These are phyloP conservation scores for Pythium grandisporangium DNA, from an alignment of 352 stramenopile genomes.

Conservation along the genomic window DNA sequence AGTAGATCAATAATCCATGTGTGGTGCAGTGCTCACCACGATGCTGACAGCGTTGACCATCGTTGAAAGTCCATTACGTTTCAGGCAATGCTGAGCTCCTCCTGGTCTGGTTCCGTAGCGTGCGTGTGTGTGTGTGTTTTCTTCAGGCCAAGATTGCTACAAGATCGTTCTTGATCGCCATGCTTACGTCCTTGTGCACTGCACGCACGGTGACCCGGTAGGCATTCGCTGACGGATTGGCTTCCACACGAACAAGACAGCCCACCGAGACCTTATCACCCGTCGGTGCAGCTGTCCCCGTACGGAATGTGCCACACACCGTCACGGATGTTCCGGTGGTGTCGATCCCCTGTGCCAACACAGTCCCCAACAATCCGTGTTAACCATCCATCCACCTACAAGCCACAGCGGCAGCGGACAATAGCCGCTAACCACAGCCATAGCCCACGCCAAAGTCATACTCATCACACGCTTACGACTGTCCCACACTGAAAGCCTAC, in stretches of 20 bases:
- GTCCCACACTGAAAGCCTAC: conserved; percentile 22
- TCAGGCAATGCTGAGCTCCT: no score
- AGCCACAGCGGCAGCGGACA: no score
- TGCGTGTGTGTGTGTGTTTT: neutral
- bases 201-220: conserved; percentile 90
- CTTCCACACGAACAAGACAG: conserved; percentile 88
- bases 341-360: conserved; percentile 28
- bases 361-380: neutral
- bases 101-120: no score
- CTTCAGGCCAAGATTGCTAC: conserved; percentile 35
- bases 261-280: conserved; percentile 93
- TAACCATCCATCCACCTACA: no score
- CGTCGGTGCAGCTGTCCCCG: conserved; percentile 75
- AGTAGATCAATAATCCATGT: no score
- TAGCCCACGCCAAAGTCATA: neutral
- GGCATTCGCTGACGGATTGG: conserved; percentile 60
- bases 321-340: conserved; percentile 85
- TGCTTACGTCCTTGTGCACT: conserved; percentile 82
- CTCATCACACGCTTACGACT: no score
- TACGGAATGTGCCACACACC: conserved; percentile 87
- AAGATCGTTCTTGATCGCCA: conserved; percentile 61
- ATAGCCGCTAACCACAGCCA: neutral
- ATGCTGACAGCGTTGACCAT: no score
- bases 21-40: no score
- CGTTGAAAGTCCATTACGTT: no score